Percentiles rank a stretch among this genome's conserved stretches.
These are phyloP conservation scores for Diatrype stigma DNA, from an alignment of 2,329 filamentous ascomycete genomes.

Conservation along the genomic window DNA sequence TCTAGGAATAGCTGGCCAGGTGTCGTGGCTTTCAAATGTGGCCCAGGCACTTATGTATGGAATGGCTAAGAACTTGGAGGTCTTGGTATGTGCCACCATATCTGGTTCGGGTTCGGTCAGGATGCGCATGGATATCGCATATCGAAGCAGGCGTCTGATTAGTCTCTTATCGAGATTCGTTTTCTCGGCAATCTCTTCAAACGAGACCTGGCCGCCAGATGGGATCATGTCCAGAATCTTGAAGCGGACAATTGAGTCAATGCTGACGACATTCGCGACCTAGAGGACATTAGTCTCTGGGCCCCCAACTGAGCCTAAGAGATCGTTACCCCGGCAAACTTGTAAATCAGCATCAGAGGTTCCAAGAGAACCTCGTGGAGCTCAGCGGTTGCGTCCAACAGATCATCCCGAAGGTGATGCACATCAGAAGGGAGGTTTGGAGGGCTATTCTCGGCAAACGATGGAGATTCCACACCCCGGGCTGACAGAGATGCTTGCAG, in stretches of 20 bases:
- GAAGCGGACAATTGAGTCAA: conserved; percentile 22
- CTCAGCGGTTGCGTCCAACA: conserved; percentile 18
- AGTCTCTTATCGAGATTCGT: conserved; percentile 15
- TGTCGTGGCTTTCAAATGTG: conserved; percentile 9
- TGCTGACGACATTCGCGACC: conserved; percentile 14
- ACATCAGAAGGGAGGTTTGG: conserved; percentile 7
- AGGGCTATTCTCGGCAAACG: conserved; percentile 14
- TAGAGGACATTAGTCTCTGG: conserved; percentile 8
- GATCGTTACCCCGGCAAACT: conserved; percentile 12
- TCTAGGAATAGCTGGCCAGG: conserved; percentile 15
- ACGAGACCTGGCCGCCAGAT: conserved; percentile 14
- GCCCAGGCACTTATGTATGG: conserved; percentile 14
- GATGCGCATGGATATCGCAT: conserved; percentile 26
- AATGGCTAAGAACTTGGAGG: conserved; percentile 14
- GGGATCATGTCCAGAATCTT: conserved; percentile 22
- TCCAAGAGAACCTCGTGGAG: conserved; percentile 40
- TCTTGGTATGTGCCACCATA: conserved; percentile 25
- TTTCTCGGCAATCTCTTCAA: conserved; percentile 12
- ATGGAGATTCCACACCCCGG: conserved; percentile 11
- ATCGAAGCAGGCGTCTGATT: conserved; percentile 21
- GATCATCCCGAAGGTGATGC: conserved; percentile 9
- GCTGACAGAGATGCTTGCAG: conserved; percentile 8
- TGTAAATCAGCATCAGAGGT: conserved; percentile 34
- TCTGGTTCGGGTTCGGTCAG: conserved; percentile 25
- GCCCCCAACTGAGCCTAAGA: not conserved